Evolutionary conservation across 2,329 filamentous ascomycete genomes (phyloP), one percentile per base, ranked within the genome.

Genomic region (Fonsecaea pugnacius): DNA sequence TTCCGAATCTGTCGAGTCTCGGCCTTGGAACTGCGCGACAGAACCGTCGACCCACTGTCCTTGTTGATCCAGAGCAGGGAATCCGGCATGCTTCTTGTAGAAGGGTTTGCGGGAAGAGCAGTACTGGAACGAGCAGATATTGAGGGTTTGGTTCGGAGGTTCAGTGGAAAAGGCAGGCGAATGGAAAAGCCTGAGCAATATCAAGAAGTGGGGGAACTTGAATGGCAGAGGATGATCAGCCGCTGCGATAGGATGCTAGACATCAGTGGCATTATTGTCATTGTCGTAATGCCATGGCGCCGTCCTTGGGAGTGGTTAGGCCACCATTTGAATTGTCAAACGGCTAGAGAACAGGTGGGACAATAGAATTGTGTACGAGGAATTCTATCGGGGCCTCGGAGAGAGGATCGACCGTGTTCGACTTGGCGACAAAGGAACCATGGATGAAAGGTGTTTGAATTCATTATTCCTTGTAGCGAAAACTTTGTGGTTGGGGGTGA

Each of bases 11-110:
- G 60, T 36, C 60, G 56, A n/a, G 68, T 70, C 35, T 70, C 68
- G 43, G 64, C 67, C 38, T 66, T 67, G 4, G 66, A 70, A 36
- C 68, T 70, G 32, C 68, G 62, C 27, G 68, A 70, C 0, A 70
- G 58, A 18, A 69, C 63, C 18, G 48, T 56, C 7, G 68, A 70
- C 32, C 57, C 63, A 16, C 53, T 54, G 48, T 67, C 64, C 36
- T 70, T 70, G 30, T 68, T 70, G 36, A 70, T 68, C 68, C 68
- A 70, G 18, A 70, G 67, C 14, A 70, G 46, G 6, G 66, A 60
- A 56, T 65, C 66, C 9, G 66, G 66, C 66, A 67, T 67, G 3
- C 10, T 61, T 43, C n/a, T 3, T 12, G 35, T 8, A 16, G 7
- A 56, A 6, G 30, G 21, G 43, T 6, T 35, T 21, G 10, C 24